Evolutionary conservation across 306 rosid species (phyloP).

Genomic region (Alnus rubra): DNA sequence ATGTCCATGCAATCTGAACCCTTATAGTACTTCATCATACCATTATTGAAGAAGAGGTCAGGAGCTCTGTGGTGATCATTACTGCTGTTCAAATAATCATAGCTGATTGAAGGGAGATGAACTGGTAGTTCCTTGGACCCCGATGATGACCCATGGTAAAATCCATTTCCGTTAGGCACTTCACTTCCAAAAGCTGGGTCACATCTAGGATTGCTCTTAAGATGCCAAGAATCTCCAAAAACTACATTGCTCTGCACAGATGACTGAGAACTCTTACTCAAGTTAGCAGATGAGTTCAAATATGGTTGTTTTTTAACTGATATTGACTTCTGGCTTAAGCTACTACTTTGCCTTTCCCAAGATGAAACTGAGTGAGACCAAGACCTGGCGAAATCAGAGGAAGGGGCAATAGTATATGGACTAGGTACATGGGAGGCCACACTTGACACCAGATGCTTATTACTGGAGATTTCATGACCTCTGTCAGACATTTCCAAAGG

Average conservation of each 20-base stretch:
- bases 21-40: conserved; percentile 38
- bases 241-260: conserved; percentile 57
- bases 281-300: conserved; percentile 46
- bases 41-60: conserved; percentile 40
- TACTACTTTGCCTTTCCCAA: conserved; percentile 65
- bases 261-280: conserved; percentile 50
- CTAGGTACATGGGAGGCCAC: conserved; percentile 46
- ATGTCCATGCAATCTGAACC: conserved; percentile 49
- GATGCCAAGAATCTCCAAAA: conserved; percentile 63
- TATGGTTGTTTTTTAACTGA: conserved; percentile 53
- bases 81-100: conserved; percentile 49
- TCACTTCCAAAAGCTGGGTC: conserved; percentile 51
- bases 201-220: conserved; percentile 53
- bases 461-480: conserved; percentile 45
- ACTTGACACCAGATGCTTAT: conserved; percentile 43
- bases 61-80: conserved; percentile 45
- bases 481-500: conserved; percentile 48
- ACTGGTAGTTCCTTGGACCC: conserved; percentile 58
- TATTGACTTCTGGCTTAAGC: conserved; percentile 58
- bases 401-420: conserved; percentile 41
- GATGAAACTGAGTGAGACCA: conserved; percentile 72
- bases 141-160: conserved; percentile 58
- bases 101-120: conserved; percentile 55
- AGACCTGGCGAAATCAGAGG: conserved; percentile 53
- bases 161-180: conserved; percentile 55